These are phyloP conservation scores for Paecilomyces sp. DNA, from an alignment of 2,329 filamentous ascomycete genomes.

Conservation along the genomic window DNA sequence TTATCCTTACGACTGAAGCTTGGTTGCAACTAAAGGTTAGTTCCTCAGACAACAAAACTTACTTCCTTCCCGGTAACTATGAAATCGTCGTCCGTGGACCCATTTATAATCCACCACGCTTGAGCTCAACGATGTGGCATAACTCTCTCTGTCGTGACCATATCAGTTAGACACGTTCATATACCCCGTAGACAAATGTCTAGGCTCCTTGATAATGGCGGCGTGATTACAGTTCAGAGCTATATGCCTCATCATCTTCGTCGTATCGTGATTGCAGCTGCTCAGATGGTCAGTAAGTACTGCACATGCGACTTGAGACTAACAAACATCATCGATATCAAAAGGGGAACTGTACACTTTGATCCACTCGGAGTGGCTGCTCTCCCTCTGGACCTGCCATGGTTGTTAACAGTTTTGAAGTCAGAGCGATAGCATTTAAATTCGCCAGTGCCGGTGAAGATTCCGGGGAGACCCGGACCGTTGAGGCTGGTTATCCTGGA, in stretches of 20 bases:
- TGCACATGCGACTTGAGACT: neutral
- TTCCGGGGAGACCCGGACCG: neutral
- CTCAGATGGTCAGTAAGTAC: neutral
- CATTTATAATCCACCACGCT: constrained; percentile 18
- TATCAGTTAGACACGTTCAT: neutral
- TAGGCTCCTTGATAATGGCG: neutral
- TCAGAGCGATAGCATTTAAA: neutral
- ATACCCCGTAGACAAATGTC: neutral
- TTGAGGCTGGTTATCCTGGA: neutral
- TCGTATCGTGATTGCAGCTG: neutral
- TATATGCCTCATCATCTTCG: constrained; percentile 2
- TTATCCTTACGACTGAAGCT: neutral
- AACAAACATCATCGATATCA: neutral
- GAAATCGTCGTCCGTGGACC: constrained; percentile 17
- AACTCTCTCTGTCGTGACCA: constrained; percentile 1
- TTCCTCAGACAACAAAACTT: neutral
- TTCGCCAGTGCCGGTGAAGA: neutral
- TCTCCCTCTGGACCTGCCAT: neutral
- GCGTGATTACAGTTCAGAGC: constrained; percentile 1
- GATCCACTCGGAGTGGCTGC: neutral
- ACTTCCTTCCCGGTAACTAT: constrained; percentile 10
- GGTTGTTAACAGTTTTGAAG: neutral
- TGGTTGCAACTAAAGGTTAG: neutral
- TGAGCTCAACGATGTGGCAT: constrained; percentile 1
- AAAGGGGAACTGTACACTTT: neutral